A percentile compares a stretch with the other conserved stretches of the same genome.
These are phyloP conservation scores for Chloranthus sessilifolius DNA, from an alignment of 164 flowering plant genomes.

Conservation along the genomic window DNA sequence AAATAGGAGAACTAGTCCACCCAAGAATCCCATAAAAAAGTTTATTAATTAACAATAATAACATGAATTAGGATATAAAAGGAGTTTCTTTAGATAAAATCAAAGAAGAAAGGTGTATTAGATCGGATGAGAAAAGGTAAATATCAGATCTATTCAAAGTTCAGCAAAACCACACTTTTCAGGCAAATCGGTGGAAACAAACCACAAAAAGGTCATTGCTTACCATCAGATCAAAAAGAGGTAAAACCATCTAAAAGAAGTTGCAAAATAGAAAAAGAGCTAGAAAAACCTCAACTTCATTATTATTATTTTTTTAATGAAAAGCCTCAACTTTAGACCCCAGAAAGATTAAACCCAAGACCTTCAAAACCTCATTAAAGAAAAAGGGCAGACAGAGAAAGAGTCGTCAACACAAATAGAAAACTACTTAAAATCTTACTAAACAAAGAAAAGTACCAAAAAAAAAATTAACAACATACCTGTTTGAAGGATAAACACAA, in stretches of 20 bases:
- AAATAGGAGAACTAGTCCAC: too few species aligned
- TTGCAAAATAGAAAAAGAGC: too few species aligned
- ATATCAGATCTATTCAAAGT: too few species aligned
- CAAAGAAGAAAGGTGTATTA: too few species aligned
- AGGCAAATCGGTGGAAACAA: background rate
- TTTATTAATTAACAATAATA: too few species aligned
- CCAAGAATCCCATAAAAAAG: too few species aligned
- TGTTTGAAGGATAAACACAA: constrained; percentile 36
- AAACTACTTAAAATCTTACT: background rate
- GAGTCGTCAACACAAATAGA: too few species aligned
- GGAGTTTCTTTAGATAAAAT: too few species aligned
- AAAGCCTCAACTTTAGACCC: background rate
- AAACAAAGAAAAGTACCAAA: background rate
- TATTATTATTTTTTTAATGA: too few species aligned
- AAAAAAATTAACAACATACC: constrained; percentile 26
- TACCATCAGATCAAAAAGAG: background rate
- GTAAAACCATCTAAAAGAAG: background rate
- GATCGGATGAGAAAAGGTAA: too few species aligned
- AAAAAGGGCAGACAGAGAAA: background rate
- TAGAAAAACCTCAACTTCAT: too few species aligned
- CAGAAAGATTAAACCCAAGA: background rate
- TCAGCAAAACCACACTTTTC: background rate
- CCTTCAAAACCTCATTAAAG: background rate
- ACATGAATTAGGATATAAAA: too few species aligned
- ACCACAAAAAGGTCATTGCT: background rate